Percentiles rank a stretch among this genome's conserved stretches.
phyloP scores from a whole-genome alignment of 768 basidiomycete species.

The Amylocystis lapponica region DNA sequence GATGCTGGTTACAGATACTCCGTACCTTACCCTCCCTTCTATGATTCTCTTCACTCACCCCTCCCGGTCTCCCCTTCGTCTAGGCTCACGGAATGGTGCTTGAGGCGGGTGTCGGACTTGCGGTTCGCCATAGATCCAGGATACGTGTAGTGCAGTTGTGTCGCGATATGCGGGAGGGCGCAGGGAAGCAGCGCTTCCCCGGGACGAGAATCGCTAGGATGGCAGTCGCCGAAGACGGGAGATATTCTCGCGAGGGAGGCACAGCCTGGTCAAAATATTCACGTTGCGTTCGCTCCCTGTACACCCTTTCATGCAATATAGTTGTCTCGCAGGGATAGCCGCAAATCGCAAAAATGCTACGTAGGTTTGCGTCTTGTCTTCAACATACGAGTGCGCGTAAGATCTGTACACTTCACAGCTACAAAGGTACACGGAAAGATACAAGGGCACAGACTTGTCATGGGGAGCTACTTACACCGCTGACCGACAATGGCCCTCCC shows the following conservation, averaged over 20 bases:
- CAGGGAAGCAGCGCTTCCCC: slow-evolving; percentile 37
- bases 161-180: slow-evolving; percentile 22
- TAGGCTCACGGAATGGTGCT: slow-evolving; percentile 1
- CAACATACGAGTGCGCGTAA: no score
- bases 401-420: no score
- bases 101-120: slow-evolving; percentile 5
- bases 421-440: not conserved
- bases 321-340: slow-evolving; percentile 2
- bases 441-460: not conserved
- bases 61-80: slow-evolving; percentile 8
- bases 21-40: slow-evolving; percentile 16
- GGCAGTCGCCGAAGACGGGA: not conserved
- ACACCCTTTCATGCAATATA: slow-evolving; percentile 10
- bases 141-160: slow-evolving; percentile 14
- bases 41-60: slow-evolving; percentile 7
- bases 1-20: slow-evolving; percentile 11
- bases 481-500: slow-evolving; percentile 80
- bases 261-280: slow-evolving; percentile 14
- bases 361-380: no score
- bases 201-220: slow-evolving; percentile 15
- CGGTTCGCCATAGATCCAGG: slow-evolving; percentile 2
- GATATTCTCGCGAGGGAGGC: slow-evolving; percentile 2
- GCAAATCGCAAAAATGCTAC: no score
- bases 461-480: slow-evolving; percentile 62
- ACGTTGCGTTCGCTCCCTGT: slow-evolving; percentile 22